A percentile compares a stretch with the other conserved stretches of the same genome.
phyloP scores from a whole-genome alignment of 2,329 filamentous ascomycete species.

The Aspergillus fructus region DNA sequence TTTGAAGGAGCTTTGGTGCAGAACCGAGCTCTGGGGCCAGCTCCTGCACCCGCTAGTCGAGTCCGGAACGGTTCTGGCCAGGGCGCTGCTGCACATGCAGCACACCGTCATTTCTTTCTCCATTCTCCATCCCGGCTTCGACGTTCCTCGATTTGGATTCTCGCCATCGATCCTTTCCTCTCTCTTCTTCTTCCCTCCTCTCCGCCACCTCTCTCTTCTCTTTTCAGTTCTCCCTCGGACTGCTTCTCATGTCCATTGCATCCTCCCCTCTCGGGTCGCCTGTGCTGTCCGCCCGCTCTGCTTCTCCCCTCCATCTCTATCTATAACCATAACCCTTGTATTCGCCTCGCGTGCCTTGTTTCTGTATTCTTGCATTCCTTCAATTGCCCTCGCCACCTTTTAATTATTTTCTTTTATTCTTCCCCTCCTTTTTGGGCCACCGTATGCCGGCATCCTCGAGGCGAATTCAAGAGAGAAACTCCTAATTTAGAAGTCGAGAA shows the following conservation, averaged over 20 bases:
- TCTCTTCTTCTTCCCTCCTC: conserved; percentile 2
- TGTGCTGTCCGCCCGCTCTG: conserved; percentile 1
- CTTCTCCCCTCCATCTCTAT: conserved; percentile 4
- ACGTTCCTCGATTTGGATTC: conserved; percentile 17
- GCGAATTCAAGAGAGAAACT: neutral
- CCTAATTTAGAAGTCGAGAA: conserved; percentile 7
- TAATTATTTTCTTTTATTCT: conserved; percentile 6
- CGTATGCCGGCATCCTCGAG: neutral
- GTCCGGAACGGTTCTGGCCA: conserved; percentile 4
- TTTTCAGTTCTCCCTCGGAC: conserved; percentile 4
- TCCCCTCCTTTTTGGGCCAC: neutral
- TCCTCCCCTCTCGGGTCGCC: conserved; percentile 6
- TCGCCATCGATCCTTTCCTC: conserved; percentile 22
- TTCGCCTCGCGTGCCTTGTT: conserved; percentile 10
- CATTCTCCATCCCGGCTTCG: neutral
- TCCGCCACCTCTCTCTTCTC: neutral
- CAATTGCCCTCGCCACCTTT: conserved; percentile 18
- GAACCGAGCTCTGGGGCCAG: conserved; percentile 2
- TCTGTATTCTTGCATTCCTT: conserved; percentile 15
- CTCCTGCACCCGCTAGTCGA: neutral
- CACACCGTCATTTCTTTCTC: conserved; percentile 6
- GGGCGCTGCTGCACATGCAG: neutral
- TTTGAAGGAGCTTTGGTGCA: conserved; percentile 2
- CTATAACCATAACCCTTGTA: conserved; percentile 13
- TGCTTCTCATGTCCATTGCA: conserved; percentile 11